Evolutionary conservation across 768 basidiomycete genomes (phyloP).

Genomic region (Naganishia kalamii): DNA sequence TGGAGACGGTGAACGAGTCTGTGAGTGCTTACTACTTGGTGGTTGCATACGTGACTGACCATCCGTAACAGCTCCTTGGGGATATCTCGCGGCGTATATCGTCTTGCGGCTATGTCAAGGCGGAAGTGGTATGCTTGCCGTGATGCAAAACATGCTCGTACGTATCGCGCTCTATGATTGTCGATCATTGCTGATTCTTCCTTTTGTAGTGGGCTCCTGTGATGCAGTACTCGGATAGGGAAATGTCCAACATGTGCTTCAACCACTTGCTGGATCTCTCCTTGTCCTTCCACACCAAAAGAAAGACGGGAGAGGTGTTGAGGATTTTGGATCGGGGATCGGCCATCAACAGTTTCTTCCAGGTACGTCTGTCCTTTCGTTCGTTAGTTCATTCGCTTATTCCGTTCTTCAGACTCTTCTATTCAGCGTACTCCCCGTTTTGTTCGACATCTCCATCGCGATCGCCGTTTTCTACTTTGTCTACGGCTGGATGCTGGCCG

Average conservation of each 20-base stretch:
- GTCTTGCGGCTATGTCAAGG: conserved; percentile 67
- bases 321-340: conserved; percentile 64
- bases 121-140: conserved; percentile 58
- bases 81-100: conserved; percentile 63
- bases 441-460: conserved; percentile 61
- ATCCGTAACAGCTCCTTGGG: conserved; percentile 53
- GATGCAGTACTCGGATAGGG: conserved; percentile 79
- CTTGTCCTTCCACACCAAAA: conserved; percentile 71
- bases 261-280: conserved; percentile 81
- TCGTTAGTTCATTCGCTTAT: background rate
- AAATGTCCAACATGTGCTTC: conserved; percentile 80
- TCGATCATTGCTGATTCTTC: background rate
- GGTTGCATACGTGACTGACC: background rate
- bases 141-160: conserved; percentile 36
- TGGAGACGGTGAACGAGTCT: conserved; percentile 42
- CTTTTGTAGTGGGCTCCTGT: conserved; percentile 64
- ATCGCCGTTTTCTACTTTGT: conserved; percentile 45
- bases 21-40: conserved; percentile 15
- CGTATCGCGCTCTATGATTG: conserved; percentile 20
- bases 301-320: conserved; percentile 78
- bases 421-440: conserved; percentile 76
- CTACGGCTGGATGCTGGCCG: conserved; percentile 47
- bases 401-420: conserved; percentile 56
- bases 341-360: conserved; percentile 75
- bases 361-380: conserved; percentile 48